These are phyloP conservation scores for Botrytis elliptica DNA, from an alignment of 2,329 filamentous ascomycete species.

Conservation along the genomic window DNA sequence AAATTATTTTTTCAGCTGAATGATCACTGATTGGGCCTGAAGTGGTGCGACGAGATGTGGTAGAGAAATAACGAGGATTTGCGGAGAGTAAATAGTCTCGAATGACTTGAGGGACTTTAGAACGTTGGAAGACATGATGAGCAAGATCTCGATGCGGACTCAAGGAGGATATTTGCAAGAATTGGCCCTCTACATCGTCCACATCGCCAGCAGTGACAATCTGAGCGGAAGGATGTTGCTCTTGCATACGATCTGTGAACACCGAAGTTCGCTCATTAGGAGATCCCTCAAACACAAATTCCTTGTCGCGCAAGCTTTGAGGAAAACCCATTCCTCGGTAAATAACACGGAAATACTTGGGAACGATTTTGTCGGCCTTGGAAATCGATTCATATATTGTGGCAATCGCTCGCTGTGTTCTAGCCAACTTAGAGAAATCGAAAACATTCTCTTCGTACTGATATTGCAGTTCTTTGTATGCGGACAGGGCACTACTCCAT, in stretches of 20 bases:
- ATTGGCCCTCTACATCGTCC: conserved; percentile 88
- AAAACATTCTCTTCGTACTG: conserved; percentile 90
- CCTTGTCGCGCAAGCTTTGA: conserved; percentile 75
- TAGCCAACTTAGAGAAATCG: conserved; percentile 88
- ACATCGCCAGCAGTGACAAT: conserved; percentile 68
- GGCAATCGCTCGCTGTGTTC: conserved; percentile 86
- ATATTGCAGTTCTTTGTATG: conserved; percentile 85
- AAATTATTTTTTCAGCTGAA: conserved; percentile 79
- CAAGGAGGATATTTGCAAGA: conserved; percentile 76
- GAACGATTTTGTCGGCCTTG: conserved; percentile 73
- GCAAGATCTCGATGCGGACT: conserved; percentile 77
- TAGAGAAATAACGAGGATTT: conserved; percentile 74
- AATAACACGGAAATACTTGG: conserved; percentile 87
- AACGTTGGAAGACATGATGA: conserved; percentile 83
- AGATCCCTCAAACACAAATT: conserved; percentile 86
- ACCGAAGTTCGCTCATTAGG: conserved; percentile 72
- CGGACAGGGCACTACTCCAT: conserved; percentile 83
- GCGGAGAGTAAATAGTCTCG: conserved; percentile 83
- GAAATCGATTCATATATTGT: conserved; percentile 86
- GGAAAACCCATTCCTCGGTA: conserved; percentile 92
- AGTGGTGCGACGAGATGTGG: conserved; percentile 69
- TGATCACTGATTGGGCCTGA: conserved; percentile 69
- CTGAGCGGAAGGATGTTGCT: conserved; percentile 82
- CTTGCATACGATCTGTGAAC: conserved; percentile 90
- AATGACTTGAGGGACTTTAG: conserved; percentile 78